Base-by-base conservation (phyloP, 208 protist genomes). In the Trichomonas gallinae region DNA sequence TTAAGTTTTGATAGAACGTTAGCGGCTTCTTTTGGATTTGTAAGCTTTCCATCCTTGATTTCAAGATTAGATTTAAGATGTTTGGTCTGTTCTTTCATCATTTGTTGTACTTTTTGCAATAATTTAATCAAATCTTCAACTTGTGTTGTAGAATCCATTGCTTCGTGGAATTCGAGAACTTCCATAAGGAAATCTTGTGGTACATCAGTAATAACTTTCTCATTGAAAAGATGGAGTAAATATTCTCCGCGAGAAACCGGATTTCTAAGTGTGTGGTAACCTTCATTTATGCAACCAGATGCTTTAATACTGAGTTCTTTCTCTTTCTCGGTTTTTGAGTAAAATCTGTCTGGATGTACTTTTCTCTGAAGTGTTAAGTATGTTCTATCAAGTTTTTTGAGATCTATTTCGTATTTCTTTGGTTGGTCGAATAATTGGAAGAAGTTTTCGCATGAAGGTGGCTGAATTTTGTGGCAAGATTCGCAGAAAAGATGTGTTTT, bases 331-430 rank as follows among this genome's bases (percentile, higher is more conserved):
- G 87, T 49, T 38, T 42, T 26, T n/a, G 42, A 44, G 44, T 40
- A 93, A 93, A 93, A 93, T 51, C 44, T 23, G 26, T 93, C 87
- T 49, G 87, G 87, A 93, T 93, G 87, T 4, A 93, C 44, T 38
- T 93, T 42, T 8, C 87, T 26, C 44, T 93, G 87, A 42, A 48
- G 45, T 15, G n/a, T 31, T 93, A 48, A n/a, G 26, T 93, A 93
- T 34, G 87, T 51, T 51, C 51, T 48, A 17, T 42, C n/a, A 21
- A 93, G 87, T 26, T 93, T 93, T 58, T 42, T n/a, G 15, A 42
- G 23, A 38, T 93, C 87, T 15, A 93, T 51, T 48, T 93, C 44
- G 26, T 93, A 93, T n/a, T 23, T 9, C 15, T 93, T 93, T 51
- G 87, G 87, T 40, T 42, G 36, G n/a, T 93, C 31, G n/a, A 93